Percentiles rank a stretch among this genome's conserved stretches.
These are phyloP conservation scores for Picea engelmannii DNA, from an alignment of 83 land plant genomes.

Conservation along the genomic window DNA sequence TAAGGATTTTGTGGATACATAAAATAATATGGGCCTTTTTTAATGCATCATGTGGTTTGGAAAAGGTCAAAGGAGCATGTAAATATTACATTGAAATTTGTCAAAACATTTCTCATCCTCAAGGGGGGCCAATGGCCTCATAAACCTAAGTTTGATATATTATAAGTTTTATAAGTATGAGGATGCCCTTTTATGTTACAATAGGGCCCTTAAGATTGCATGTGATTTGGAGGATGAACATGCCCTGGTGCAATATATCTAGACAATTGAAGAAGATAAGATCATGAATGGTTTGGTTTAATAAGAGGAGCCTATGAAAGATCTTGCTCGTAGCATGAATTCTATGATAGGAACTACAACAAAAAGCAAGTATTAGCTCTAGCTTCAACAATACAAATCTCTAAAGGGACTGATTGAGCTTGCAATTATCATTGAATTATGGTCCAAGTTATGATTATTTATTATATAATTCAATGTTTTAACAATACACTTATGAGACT, in stretches of 20 bases:
- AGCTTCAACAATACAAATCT: conserved; percentile 57
- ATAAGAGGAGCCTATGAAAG: conserved; percentile 76
- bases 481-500: neutral
- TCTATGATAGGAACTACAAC: conserved; percentile 39
- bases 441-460: conserved; percentile 66
- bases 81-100: conserved; percentile 79
- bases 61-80: conserved; percentile 69
- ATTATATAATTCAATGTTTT: neutral
- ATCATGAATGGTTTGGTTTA: conserved; percentile 56
- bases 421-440: conserved; percentile 66
- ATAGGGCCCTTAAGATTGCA: conserved; percentile 71
- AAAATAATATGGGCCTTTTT: conserved; percentile 93
- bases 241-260: conserved; percentile 53
- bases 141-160: conserved; percentile 86
- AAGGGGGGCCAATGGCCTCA: conserved; percentile 98
- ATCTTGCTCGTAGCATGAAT: conserved; percentile 45
- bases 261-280: conserved; percentile 65
- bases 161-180: conserved; percentile 73
- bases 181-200: conserved; percentile 69
- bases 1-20: conserved; percentile 91
- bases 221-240: conserved; percentile 90
- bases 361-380: conserved; percentile 39
- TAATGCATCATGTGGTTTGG: too few relatives aligned
- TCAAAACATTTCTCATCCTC: conserved; percentile 70
- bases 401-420: conserved; percentile 70